A percentile compares a stretch with the other conserved stretches of the same genome.
Evolutionary conservation across 768 basidiomycete species (phyloP).

Genomic region (Dioszegia crocea): DNA sequence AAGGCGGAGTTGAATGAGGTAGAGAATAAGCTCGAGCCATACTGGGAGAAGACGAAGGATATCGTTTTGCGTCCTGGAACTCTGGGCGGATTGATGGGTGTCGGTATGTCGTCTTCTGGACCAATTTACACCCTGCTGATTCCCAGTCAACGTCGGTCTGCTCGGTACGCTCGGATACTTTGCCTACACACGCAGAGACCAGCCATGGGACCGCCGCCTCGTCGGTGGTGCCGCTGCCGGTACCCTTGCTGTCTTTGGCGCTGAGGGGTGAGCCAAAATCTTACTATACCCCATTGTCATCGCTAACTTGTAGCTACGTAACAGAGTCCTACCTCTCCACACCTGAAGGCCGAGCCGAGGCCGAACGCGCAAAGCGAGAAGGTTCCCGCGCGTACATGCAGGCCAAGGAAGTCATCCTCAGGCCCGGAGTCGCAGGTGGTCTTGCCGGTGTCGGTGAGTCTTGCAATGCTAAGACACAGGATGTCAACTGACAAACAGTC

Average conservation of each 20-base stretch:
- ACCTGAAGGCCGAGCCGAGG: constrained; percentile 59
- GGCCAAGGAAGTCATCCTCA: constrained; percentile 58
- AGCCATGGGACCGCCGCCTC: constrained; percentile 50
- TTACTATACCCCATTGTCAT: background rate
- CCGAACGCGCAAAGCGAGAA: constrained; percentile 58
- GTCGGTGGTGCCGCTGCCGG: constrained; percentile 44
- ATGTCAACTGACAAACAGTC: constrained; percentile 52
- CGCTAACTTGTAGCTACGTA: constrained; percentile 54
- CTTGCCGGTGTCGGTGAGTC: constrained; percentile 60
- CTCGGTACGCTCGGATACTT: constrained; percentile 61
- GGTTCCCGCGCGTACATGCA: constrained; percentile 55
- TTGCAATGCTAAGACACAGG: background rate
- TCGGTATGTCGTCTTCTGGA: constrained; percentile 55
- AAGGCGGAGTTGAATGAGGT: constrained; percentile 39
- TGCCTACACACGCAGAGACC: constrained; percentile 61
- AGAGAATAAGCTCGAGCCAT: constrained; percentile 37
- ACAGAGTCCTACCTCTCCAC: constrained; percentile 63
- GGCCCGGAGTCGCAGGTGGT: constrained; percentile 66
- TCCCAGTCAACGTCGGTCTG: constrained; percentile 66
- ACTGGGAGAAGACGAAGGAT: constrained; percentile 56
- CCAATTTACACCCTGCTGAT: background rate
- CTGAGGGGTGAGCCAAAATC: constrained; percentile 40
- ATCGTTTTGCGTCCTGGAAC: constrained; percentile 63
- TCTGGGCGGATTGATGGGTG: constrained; percentile 66
- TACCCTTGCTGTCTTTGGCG: constrained; percentile 45